Conservation (phyloP, 2,329 filamentous ascomycete species). For the Aureobasidium vineae region DNA sequence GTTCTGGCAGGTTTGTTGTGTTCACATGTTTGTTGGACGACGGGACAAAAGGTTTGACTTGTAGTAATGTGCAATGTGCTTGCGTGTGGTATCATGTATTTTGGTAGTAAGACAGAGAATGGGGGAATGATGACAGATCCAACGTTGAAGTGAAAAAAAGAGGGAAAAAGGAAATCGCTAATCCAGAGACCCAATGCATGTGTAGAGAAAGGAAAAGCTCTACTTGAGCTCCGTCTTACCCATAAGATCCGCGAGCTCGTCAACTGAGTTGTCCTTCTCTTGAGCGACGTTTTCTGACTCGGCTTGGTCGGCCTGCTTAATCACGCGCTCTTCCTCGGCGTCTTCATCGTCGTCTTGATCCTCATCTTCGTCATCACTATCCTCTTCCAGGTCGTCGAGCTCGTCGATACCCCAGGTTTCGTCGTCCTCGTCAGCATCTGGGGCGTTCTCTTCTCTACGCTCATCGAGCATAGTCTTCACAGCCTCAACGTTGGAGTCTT, state of each 20-base stretch:
- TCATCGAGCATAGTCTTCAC: conserved; percentile 65
- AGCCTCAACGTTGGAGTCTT: conserved; percentile 68
- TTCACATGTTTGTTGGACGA: background rate
- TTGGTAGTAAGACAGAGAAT: background rate
- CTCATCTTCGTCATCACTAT: conserved; percentile 68
- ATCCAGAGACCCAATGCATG: conserved; percentile 22
- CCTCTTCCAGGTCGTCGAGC: conserved; percentile 75
- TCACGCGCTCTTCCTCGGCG: conserved; percentile 65
- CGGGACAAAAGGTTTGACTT: background rate
- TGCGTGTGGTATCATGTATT: conserved; percentile 19
- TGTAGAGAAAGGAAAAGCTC: background rate
- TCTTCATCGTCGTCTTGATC: conserved; percentile 49
- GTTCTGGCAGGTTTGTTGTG: background rate
- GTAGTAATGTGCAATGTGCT: background rate
- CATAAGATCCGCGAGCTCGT: conserved; percentile 72
- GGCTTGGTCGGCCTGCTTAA: conserved; percentile 68
- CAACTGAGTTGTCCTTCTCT: conserved; percentile 72
- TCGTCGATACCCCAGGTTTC: conserved; percentile 83
- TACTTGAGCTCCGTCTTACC: conserved; percentile 61
- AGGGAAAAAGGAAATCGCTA: conserved; percentile 14
- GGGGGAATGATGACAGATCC: conserved; percentile 6
- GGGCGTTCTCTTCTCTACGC: conserved; percentile 52
- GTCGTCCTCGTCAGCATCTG: conserved; percentile 61
- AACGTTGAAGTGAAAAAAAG: background rate
- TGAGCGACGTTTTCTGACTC: conserved; percentile 72